Evolutionary conservation across 2,329 filamentous ascomycete species (phyloP).

Genomic region (Helotiales sp.): DNA sequence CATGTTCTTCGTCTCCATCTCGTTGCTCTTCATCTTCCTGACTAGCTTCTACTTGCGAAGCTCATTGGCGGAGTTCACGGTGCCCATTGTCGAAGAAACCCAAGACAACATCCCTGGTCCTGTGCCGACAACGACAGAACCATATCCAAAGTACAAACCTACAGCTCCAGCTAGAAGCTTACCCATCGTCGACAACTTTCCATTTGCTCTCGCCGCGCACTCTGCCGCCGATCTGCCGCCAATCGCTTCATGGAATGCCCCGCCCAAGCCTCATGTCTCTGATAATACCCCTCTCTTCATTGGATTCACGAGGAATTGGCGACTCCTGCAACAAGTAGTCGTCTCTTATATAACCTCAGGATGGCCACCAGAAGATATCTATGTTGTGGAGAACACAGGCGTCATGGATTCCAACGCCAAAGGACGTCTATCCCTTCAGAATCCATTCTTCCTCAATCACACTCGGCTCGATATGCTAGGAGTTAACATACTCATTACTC

Average conservation of each 20-base stretch:
- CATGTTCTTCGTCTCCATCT: conserved; percentile 8
- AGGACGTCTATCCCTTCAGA: conserved; percentile 49
- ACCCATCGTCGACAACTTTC: conserved; percentile 32
- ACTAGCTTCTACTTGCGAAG: conserved; percentile 9
- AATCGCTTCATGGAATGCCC: conserved; percentile 46
- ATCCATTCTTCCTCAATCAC: conserved; percentile 58
- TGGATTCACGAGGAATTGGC: conserved; percentile 58
- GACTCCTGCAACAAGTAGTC: conserved; percentile 54
- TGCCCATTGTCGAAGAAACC: not conserved
- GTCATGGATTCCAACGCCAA: conserved; percentile 53
- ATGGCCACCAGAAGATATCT: conserved; percentile 57
- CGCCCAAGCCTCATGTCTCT: conserved; percentile 41
- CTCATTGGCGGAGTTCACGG: not conserved
- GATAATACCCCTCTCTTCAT: conserved; percentile 54
- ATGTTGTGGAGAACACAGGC: conserved; percentile 60
- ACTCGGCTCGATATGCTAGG: conserved; percentile 49
- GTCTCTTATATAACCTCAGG: conserved; percentile 58
- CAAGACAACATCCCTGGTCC: conserved; percentile 2
- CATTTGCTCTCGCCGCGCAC: conserved; percentile 23
- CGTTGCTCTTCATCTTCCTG: conserved; percentile 10
- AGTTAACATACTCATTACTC: conserved; percentile 51
- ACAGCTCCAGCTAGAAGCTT: conserved; percentile 1
- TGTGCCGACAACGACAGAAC: not conserved
- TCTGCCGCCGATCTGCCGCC: conserved; percentile 37
- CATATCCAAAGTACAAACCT: conserved; percentile 20